These are phyloP conservation scores for Kluyveromyces lactis DNA, from an alignment of 805 yeast genomes.

Conservation along the genomic window DNA sequence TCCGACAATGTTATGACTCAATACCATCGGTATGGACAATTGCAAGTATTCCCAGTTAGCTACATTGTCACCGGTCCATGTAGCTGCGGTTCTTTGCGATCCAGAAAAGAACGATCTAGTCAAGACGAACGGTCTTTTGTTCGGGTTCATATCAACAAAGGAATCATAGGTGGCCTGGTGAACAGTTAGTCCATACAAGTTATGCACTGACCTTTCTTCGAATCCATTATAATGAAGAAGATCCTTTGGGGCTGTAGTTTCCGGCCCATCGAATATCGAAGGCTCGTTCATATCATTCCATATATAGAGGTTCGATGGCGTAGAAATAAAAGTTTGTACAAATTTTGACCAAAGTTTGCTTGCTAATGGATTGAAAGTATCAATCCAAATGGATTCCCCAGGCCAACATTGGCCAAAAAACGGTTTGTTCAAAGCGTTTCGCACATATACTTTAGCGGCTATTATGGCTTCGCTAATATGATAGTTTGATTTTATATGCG, in stretches of 20 bases:
- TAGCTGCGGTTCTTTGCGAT: constrained; percentile 82
- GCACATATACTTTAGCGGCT: constrained; percentile 37
- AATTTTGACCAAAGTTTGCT: constrained; percentile 51
- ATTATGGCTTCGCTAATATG: constrained; percentile 48
- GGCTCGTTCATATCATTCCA: constrained; percentile 99
- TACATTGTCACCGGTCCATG: constrained; percentile 98
- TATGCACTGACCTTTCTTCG: constrained; percentile 92
- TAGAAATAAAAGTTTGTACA: constrained; percentile 38
- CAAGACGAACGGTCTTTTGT: constrained; percentile 74
- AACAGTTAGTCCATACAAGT: constrained; percentile 69
- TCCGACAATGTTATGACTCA: constrained; percentile 74
- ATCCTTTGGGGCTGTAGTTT: constrained; percentile 82
- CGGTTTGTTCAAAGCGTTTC: constrained; percentile 37
- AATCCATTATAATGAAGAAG: constrained; percentile 65
- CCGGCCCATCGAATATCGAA: constrained; percentile 90
- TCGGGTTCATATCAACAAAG: constrained; percentile 32
- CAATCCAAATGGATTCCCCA: constrained; percentile 92
- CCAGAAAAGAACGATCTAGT: constrained; percentile 88
- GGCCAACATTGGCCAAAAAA: constrained; percentile 97
- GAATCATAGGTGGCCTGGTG: constrained; percentile 76
- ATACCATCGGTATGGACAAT: constrained; percentile 77
- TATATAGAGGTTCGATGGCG: constrained; percentile 60
- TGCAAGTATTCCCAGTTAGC: constrained; percentile 85
- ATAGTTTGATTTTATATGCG: constrained; percentile 75
- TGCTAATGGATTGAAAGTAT: constrained; percentile 61